Conservation (phyloP, 2,329 filamentous ascomycete genomes). For the Clonostachys chloroleuca region DNA sequence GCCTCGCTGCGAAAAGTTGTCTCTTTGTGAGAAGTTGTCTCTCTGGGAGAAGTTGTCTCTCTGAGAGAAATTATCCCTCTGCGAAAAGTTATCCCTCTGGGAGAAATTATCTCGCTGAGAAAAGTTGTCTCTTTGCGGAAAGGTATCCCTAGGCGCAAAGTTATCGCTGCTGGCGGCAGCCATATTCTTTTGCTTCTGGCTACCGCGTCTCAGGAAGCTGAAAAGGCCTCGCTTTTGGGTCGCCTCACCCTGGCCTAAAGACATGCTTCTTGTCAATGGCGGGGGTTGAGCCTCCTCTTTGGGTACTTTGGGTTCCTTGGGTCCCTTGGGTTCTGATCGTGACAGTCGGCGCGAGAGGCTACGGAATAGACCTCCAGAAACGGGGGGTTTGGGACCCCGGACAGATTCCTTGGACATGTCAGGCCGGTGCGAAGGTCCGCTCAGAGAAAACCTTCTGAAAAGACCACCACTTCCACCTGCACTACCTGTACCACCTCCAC, state of each 20-base stretch:
- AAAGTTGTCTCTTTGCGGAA: constrained; percentile 4
- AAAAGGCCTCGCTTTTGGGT: constrained; percentile 36
- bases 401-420: constrained; percentile 30
- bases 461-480: constrained; percentile 12
- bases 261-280: constrained; percentile 53
- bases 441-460: constrained; percentile 39
- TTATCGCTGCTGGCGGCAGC: constrained; percentile 53
- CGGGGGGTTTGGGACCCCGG: constrained; percentile 40
- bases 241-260: constrained; percentile 34
- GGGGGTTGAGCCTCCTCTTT: constrained; percentile 15
- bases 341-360: constrained; percentile 20
- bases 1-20: too few species aligned
- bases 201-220: constrained; percentile 33
- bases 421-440: constrained; percentile 24
- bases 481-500: constrained; percentile 14
- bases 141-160: constrained; percentile 37
- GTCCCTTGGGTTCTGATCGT: constrained; percentile 6
- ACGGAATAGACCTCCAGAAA: constrained; percentile 38
- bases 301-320: constrained; percentile 10
- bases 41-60: too few species aligned
- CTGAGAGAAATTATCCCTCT: too few species aligned
- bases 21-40: too few species aligned
- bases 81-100: too few species aligned
- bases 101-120: too few species aligned
- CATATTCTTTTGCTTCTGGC: constrained; percentile 34